Base-by-base conservation (phyloP, 1,139 yeast species). In the Blastobotrys indianensis region DNA sequence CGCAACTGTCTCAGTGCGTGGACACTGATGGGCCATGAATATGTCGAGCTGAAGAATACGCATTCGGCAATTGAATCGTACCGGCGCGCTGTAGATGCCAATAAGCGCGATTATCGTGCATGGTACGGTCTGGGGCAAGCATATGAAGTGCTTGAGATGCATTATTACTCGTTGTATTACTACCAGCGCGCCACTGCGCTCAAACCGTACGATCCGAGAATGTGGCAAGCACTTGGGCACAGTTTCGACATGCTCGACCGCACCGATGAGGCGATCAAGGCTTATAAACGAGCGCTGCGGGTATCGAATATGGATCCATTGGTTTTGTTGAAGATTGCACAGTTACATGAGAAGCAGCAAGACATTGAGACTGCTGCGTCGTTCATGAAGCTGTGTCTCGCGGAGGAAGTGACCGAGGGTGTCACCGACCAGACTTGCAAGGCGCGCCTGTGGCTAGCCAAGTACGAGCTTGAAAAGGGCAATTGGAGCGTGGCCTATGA, bases 41-140 rank as follows among this genome's bases (percentile, higher is more conserved):
- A 87, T 69, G 95, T 94, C 10, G 98, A 94, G 63, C 73, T 92
- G 56, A 90, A 92, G 59, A 94, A 94, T 65, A 84, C 96, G 0
- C 96, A 94, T 64, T 97, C 98, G 1, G 98, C 98, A 1, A 92
- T 94, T 45, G 97, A 92, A 67, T 82, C 95, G 47, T 94, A 94
- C 62, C 71, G 98, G 54, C 72, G 95, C 43, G 98, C 98, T 0
- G 94, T 90, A 8, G 92, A 88, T 62, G 83, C 90, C 6, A 87
- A 87, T 58, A 78, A 82, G 39, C 82, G 85, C 59, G 98, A 94
- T 64, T 94, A 85, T 64, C 73, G 97, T 45, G 98, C 98, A 0
- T 94, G 98, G 99, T 92, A 92, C 65, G 98, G 98, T 1, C 71
- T 94, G 45, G 99, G 98, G 0, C 98, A 92, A 65, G 97, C 98